A percentile compares a stretch with the other conserved stretches of the same genome.
Evolutionary conservation across 176 grass and related monocot species (phyloP).

Genomic region (Thalia dealbata): DNA sequence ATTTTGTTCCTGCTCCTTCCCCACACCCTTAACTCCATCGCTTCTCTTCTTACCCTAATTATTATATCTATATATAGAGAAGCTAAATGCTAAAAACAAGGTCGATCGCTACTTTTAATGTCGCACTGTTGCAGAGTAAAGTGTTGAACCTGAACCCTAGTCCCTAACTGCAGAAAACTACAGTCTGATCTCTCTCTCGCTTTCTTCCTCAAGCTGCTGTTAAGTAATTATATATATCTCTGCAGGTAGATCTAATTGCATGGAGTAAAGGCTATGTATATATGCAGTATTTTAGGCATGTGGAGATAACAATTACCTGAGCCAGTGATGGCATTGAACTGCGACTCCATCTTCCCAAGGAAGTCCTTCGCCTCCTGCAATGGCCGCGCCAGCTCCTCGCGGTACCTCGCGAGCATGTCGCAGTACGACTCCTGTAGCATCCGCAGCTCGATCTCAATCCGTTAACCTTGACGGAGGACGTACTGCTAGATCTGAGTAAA

Average conservation of each 20-base stretch:
- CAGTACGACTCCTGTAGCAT: constrained; percentile 42
- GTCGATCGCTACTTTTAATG: too few species aligned
- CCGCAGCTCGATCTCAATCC: background rate
- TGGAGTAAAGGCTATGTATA: background rate
- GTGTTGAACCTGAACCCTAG: too few species aligned
- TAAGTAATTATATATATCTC: background rate
- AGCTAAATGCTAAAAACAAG: background rate
- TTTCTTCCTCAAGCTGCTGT: too few species aligned
- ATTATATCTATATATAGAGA: background rate
- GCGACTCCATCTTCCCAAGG: constrained; percentile 54
- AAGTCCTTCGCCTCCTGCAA: constrained; percentile 64
- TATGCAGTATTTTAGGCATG: background rate
- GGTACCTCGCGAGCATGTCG: constrained; percentile 46
- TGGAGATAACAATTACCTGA: background rate
- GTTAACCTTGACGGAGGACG: background rate
- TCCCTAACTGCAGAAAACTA: background rate
- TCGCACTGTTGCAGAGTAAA: too few species aligned
- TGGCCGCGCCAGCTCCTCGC: constrained; percentile 51
- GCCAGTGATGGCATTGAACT: constrained; percentile 45
- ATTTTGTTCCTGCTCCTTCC: too few species aligned
- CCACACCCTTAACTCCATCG: too few species aligned
- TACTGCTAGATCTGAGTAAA: background rate
- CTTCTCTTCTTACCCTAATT: background rate
- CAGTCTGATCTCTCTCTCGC: background rate
- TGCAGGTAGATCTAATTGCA: background rate